Base-by-base conservation (phyloP, 1,139 yeast species). In the Debaryomyces singareniensis region DNA sequence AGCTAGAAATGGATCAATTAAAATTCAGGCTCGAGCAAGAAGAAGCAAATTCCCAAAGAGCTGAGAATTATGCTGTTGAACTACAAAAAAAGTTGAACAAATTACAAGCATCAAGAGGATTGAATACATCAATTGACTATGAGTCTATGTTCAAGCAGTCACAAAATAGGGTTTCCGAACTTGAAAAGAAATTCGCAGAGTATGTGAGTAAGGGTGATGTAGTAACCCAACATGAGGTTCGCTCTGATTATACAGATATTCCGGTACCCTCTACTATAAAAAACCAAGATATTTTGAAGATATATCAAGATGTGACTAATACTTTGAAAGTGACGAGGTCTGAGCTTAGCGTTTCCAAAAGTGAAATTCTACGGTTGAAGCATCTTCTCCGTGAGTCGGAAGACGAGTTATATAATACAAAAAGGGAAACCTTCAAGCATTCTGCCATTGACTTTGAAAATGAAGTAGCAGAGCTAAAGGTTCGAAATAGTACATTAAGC, bases 291-390 rank as follows among this genome's bases (percentile, higher is more conserved):
- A 58, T 75, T 40, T 59, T 69, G 4, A 58, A 60, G 25, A 72
- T 73, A 3, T 75, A 75, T 42, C 78, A 74, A 38, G 82, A 75
- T 31, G 65, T 75, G 5, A 61, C 76, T 13, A 66, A 58, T 32
- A 71, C 75, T 7, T 54, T 75, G 29, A 65, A 60, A 32, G 44
- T 63, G 2, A 62, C 78, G 1, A 61, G 77, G 35, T 74, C 69
- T 27, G 76, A 74, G 38, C 55, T 74, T 29, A 54, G 67, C 24
- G 44, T 56, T 25, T 58, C 82, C 9, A 68, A 76, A 49, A 55
- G 69, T 40, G 75, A 72, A 36, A 70, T 73, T 22, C 58, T 66
- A 24, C 59, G 75, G 33, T 53, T 79, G 29, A 75, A 76, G 42
- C 65, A 70, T 2, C 58, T 71, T 34, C 49, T 70, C 21, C 50